Evolutionary conservation across 2,329 filamentous ascomycete species (phyloP).

Genomic region (Botrytis cinerea): DNA sequence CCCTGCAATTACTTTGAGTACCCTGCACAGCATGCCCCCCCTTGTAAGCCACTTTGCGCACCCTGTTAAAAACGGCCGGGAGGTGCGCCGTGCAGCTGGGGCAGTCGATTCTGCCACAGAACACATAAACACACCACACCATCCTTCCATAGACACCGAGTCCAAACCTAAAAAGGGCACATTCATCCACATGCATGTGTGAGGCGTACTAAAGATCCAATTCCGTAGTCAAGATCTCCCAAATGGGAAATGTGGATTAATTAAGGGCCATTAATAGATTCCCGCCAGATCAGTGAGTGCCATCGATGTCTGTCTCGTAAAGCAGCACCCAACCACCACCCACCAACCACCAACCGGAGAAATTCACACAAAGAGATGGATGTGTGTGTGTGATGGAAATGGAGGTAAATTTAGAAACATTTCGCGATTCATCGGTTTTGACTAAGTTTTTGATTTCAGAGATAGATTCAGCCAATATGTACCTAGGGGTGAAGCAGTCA

Average conservation of each 20-base stretch:
- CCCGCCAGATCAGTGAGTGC: slow-evolving; percentile 18
- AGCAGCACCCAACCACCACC: slow-evolving; percentile 32
- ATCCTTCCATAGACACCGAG: slow-evolving; percentile 17
- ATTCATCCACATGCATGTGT: slow-evolving; percentile 23
- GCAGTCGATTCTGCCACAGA: slow-evolving; percentile 22
- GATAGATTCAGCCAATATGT: slow-evolving; percentile 12
- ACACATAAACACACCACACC: slow-evolving; percentile 6
- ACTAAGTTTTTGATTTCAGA: neutral
- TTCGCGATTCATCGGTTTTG: neutral
- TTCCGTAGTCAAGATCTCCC: slow-evolving; percentile 21
- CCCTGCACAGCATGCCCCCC: slow-evolving; percentile 25
- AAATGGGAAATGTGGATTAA: slow-evolving; percentile 30
- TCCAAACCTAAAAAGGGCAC: slow-evolving; percentile 21
- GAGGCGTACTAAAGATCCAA: slow-evolving; percentile 24
- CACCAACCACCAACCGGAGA: slow-evolving; percentile 36
- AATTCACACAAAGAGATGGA: neutral
- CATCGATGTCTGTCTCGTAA: slow-evolving; percentile 26
- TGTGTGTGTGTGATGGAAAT: neutral
- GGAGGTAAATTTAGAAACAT: slow-evolving; percentile 23
- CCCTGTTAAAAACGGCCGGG: slow-evolving; percentile 26
- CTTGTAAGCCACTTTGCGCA: slow-evolving; percentile 21
- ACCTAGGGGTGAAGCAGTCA: neutral
- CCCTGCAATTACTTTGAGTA: slow-evolving; percentile 16
- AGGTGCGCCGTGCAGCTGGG: slow-evolving; percentile 25
- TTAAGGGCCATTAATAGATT: slow-evolving; percentile 38